Evolutionary conservation across 1,284 basidiomycete species (phyloP).

Genomic region (Puccinia novopanici): DNA sequence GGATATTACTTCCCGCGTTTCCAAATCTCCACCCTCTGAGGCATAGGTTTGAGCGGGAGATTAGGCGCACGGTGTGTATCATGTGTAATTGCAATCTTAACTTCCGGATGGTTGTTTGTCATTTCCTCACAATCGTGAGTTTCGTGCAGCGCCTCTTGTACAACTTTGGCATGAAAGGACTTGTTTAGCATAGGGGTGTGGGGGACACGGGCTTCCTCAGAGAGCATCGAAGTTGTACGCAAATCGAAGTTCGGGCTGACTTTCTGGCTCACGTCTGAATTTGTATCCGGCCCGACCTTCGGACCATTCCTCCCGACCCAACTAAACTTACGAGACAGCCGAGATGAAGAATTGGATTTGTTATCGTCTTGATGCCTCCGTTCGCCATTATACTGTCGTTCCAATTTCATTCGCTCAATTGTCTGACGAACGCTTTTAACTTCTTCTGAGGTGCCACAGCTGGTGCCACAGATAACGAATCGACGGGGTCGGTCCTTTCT

Average conservation of each 20-base stretch:
- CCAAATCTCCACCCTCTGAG: background rate
- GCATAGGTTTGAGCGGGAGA: background rate
- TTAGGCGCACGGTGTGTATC: background rate
- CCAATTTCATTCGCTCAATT: conserved; percentile 25
- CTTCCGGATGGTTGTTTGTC: background rate
- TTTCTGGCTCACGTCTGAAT: conserved; percentile 10
- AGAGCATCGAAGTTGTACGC: background rate
- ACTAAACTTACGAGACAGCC: conserved; percentile 27
- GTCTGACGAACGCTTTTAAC: conserved; percentile 21
- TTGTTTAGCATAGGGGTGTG: conserved; percentile 15
- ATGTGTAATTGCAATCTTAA: background rate
- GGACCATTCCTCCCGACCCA: conserved; percentile 16
- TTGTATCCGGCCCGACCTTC: background rate
- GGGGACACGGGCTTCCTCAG: background rate
- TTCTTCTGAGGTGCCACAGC: conserved; percentile 6
- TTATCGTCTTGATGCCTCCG: background rate
- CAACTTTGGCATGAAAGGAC: background rate
- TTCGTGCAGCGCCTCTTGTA: background rate
- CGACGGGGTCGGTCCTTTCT: background rate
- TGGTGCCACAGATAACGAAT: background rate
- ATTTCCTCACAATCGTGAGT: background rate
- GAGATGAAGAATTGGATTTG: conserved; percentile 10
- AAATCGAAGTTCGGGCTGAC: background rate
- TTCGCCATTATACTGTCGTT: background rate
- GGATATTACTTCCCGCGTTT: background rate